Conservation (phyloP, 306 rosid genomes). For the Cicer cuneatum region DNA sequence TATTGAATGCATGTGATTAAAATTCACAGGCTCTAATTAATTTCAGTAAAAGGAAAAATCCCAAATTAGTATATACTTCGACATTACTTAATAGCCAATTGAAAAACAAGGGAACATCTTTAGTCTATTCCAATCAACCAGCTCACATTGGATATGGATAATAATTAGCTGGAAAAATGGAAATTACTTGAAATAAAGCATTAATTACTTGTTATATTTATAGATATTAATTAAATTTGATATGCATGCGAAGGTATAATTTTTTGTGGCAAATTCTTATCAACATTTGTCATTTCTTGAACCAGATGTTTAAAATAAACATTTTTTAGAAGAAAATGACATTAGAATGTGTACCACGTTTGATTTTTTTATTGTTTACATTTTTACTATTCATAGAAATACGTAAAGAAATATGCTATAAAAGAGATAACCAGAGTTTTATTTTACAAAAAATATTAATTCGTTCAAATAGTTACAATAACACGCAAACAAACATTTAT, state of each 20-base stretch:
- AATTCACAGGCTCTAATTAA: neutral
- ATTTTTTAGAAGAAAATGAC: neutral
- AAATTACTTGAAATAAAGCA: neutral
- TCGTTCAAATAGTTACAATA: too few species aligned
- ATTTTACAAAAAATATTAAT: too few species aligned
- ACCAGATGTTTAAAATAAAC: neutral
- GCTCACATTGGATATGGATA: neutral
- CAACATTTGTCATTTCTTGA: conserved; percentile 2
- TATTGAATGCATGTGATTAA: neutral
- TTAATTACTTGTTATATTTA: too few species aligned
- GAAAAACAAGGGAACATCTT: conserved; percentile 30
- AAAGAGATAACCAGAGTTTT: too few species aligned
- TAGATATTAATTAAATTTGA: neutral
- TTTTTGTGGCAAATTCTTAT: neutral
- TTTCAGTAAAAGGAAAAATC: conserved; percentile 12
- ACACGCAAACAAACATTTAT: too few species aligned
- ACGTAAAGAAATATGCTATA: too few species aligned
- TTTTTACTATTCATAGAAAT: neutral
- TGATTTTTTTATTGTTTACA: neutral
- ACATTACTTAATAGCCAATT: conserved; percentile 20
- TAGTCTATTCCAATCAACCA: neutral
- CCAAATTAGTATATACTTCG: neutral
- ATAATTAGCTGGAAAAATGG: neutral
- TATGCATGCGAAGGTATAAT: conserved; percentile 5
- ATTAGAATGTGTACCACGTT: neutral